Base-by-base conservation (phyloP, 768 basidiomycete species). In the Xerocomellus intermedius region DNA sequence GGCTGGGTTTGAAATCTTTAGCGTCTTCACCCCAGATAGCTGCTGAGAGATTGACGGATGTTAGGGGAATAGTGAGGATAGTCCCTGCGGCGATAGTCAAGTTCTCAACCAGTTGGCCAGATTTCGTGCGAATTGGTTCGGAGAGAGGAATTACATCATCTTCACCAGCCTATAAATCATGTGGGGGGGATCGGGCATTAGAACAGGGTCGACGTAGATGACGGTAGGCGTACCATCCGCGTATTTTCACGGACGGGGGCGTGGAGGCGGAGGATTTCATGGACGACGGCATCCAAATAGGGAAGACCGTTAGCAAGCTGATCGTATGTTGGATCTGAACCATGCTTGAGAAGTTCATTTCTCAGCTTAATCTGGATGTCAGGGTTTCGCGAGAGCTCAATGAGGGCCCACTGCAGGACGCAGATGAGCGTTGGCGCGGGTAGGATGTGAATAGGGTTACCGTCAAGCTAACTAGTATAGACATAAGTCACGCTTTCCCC, bases 81-180 rank as follows among this genome's bases (percentile, higher is more conserved):
- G 79, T 79, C 3, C 80, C 84, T 55, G 79, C 78, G 21, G 75
- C 71, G 24, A 87, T 67, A 14, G 70, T 30, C 38, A 86, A 58
- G 22, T 63, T 72, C 13, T 71, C 65, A 28, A 79, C 67, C 0
- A 62, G 52, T 37, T 74, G 62, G 0, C 83, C 82, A 0, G 77
- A 68, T 2, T 69, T 56, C 0, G 79, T 79, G 19, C 63, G 67
- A n/a, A 85, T 60, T 1, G 84, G 82, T 4, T 64, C 61, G 2
- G 74, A 74, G 12, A 88, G 76, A 0, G 86, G 86, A 5, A 90
- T 74, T 0, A 84, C 62, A 53, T 85, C 82, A 59, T 87, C 85
- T 56, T 78, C 71, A 2, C 64, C 56, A 0, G 82, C 78, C 77
- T 83, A 53, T 7, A 9, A 30, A 7, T 44, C 0, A 26, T 26